Evolutionary conservation across 2,329 filamentous ascomycete species (phyloP), one percentile per base, ranked within the genome.

Genomic region (Penicillium sp.): DNA sequence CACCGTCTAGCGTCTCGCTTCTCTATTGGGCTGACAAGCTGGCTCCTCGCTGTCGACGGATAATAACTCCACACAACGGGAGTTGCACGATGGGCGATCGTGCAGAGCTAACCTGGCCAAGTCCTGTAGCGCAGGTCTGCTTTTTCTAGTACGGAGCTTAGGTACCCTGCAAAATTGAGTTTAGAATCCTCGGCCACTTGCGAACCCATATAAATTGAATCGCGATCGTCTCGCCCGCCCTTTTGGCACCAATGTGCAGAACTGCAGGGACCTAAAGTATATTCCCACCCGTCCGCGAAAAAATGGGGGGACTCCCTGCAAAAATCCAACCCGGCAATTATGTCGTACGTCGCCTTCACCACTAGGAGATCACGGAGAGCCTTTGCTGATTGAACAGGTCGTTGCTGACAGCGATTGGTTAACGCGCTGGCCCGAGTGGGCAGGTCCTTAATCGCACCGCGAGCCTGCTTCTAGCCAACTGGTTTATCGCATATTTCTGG

Each of bases 381-480:
- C 15, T 45, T 45, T 45, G 42, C 25, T 28, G 12, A 31, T 28
- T 48, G 17, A 31, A 25, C 42, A 68, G 66, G 55, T 60, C 63
- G n/a, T 48, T 71, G n/a, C 31, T 69, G 2, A 68, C 57, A 20
- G 60, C 63, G 1, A 60, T 72, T 15, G 67, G 69, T n/a, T 65
- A 71, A 20, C 65, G 65, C 4, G 61, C 64, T 38, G 60, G 60
- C 15, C 49, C 64, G 12, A 63, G 59, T 52, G 56, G 59, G 11
- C 54, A 37, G 17, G 17, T 56, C 11, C 60, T 67, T 22, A 75
- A 73, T 54, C 59, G 70, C 28, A 72, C 67, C 1, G 67, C 75
- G 0, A 63, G 64, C 59, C 75, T 77, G 55, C 63, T 79, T 2
- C 63, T 76, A 55, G 73, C 67, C 59, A 76, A 79, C 66, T 81